These are phyloP conservation scores for Periglandula ipomoeae DNA, from an alignment of 2,329 filamentous ascomycete species.

Conservation along the genomic window DNA sequence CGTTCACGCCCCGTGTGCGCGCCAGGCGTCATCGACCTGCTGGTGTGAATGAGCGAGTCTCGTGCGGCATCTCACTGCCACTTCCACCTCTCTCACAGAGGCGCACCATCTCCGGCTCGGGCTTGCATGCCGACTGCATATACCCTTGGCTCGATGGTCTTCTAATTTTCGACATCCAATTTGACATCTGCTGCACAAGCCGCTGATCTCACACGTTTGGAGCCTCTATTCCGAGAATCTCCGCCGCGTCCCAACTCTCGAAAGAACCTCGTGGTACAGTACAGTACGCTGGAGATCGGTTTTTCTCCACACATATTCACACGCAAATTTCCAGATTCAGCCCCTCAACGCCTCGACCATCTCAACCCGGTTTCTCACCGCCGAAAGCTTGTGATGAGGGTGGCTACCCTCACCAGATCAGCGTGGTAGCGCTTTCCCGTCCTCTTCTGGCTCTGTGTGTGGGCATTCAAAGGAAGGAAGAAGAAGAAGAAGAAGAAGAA, in stretches of 20 bases:
- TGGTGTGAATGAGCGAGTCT: not conserved
- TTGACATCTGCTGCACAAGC: not conserved
- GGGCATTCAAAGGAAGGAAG: not conserved
- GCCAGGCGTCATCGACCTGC: not conserved
- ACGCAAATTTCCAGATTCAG: not conserved
- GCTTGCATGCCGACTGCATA: not conserved
- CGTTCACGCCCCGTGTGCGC: not conserved
- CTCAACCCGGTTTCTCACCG: constrained; percentile 1
- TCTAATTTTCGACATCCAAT: not conserved
- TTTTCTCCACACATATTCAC: not conserved
- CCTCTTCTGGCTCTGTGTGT: not conserved
- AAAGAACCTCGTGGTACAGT: not conserved
- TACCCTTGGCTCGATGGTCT: not conserved
- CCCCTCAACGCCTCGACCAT: constrained; percentile 1
- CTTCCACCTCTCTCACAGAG: not conserved
- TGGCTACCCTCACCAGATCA: not conserved
- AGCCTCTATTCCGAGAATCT: not conserved
- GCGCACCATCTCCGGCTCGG: not conserved
- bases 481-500: not conserved
- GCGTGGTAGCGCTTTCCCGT: constrained; percentile 5
- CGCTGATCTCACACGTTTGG: not conserved
- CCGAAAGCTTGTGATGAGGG: constrained; percentile 7
- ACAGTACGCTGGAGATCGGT: not conserved
- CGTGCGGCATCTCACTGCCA: not conserved
- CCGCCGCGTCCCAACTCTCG: not conserved